Conservation (phyloP, 192 early-diverging fungal genomes). For the Coemansia sp. region DNA sequence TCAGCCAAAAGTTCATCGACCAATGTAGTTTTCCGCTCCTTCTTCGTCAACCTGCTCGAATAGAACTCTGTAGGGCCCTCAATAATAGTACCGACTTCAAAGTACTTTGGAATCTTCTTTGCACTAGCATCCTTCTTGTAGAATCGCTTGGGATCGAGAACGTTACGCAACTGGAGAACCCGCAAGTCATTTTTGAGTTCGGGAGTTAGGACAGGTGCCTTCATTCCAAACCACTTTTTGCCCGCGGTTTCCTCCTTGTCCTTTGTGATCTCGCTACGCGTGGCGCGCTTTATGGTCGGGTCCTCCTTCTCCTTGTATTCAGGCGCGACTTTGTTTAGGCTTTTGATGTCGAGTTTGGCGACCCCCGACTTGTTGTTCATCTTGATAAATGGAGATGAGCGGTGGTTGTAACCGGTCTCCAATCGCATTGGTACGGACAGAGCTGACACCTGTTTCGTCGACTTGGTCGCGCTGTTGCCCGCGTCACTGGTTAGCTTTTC, state of each 20-base stretch:
- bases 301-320: conserved; percentile 18
- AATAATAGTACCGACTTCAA: conserved; percentile 93
- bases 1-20: conserved; percentile 90
- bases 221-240: conserved; percentile 89
- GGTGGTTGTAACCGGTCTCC: conserved; percentile 8
- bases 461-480: background rate
- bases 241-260: conserved; percentile 43
- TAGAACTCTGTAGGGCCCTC: conserved; percentile 89
- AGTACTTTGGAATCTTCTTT: conserved; percentile 81
- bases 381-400: conserved; percentile 9
- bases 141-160: conserved; percentile 90
- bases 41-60: conserved; percentile 82
- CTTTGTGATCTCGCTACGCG: conserved; percentile 18
- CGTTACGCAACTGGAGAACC: conserved; percentile 82
- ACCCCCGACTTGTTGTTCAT: conserved; percentile 31
- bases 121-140: conserved; percentile 79
- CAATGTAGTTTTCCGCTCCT: conserved; percentile 83
- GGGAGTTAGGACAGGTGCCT: conserved; percentile 78
- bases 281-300: conserved; percentile 41
- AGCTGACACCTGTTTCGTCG: conserved; percentile 2
- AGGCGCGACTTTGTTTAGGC: background rate
- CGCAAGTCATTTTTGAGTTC: conserved; percentile 91
- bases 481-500: background rate
- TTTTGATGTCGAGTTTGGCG: conserved; percentile 26
- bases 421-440: conserved; percentile 40